Evolutionary conservation across 2,329 filamentous ascomycete species (phyloP).

Genomic region (Pezizomycotina sp.): DNA sequence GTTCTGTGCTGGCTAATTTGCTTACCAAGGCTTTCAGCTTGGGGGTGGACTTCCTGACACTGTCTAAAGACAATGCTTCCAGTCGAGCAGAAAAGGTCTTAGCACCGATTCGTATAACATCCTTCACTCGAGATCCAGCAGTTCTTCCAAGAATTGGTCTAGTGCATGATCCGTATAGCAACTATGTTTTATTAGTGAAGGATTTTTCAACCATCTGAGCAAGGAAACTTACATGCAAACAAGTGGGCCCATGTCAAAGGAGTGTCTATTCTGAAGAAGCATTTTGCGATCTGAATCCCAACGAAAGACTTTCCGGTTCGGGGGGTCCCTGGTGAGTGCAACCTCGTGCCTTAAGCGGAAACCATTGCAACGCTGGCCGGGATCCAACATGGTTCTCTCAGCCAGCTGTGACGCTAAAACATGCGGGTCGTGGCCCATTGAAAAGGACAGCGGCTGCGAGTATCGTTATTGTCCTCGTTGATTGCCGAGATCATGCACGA

Average conservation of each 20-base stretch:
- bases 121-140: conserved; percentile 35
- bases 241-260: conserved; percentile 35
- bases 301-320: conserved; percentile 50
- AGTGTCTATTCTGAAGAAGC: conserved; percentile 29
- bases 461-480: too few relatives aligned
- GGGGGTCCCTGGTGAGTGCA: conserved; percentile 51
- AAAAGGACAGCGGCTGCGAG: too few relatives aligned
- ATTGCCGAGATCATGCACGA: too few relatives aligned
- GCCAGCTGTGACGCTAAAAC: too few relatives aligned
- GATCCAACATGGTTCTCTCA: too few relatives aligned
- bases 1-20: too few relatives aligned
- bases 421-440: too few relatives aligned
- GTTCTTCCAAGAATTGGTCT: conserved; percentile 44
- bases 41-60: too few relatives aligned
- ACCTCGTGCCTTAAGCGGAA: too few relatives aligned
- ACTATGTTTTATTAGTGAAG: conserved; percentile 10
- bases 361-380: too few relatives aligned
- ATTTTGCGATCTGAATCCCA: conserved; percentile 37
- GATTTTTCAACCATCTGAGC: conserved; percentile 1
- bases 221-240: conserved; percentile 30
- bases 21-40: too few relatives aligned
- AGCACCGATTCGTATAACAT: conserved; percentile 46
- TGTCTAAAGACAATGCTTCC: too few relatives aligned
- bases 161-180: conserved; percentile 40
- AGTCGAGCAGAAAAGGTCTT: conserved; percentile 41